A percentile compares a stretch with the other conserved stretches of the same genome.
phyloP scores from a whole-genome alignment of 75 land plant genomes.

The Sequoia sempervirens region DNA sequence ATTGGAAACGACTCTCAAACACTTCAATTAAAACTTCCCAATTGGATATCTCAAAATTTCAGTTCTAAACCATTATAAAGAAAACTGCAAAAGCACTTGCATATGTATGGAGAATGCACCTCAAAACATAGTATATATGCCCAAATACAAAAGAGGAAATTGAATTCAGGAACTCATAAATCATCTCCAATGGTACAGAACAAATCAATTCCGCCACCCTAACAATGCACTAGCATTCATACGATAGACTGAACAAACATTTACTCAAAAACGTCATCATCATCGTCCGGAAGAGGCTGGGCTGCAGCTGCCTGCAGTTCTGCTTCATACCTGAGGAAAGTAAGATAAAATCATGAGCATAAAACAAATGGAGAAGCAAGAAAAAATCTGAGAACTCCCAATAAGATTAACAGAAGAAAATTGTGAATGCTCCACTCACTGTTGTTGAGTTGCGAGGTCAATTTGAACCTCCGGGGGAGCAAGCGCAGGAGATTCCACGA shows the following conservation, averaged over 20 bases:
- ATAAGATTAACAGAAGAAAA: neutral
- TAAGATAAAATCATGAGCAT: neutral
- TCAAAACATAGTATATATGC: neutral
- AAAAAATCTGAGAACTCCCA: neutral
- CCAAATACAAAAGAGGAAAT: neutral
- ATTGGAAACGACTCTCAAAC: neutral
- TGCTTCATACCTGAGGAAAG: conserved; percentile 47
- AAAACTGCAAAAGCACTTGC: no score
- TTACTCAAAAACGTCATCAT: conserved; percentile 58
- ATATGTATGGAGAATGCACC: neutral
- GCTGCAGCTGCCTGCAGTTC: conserved; percentile 49
- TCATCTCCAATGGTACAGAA: neutral
- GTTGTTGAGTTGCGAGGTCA: conserved; percentile 46
- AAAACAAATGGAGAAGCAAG: neutral
- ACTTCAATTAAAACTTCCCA: neutral
- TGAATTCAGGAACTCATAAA: neutral
- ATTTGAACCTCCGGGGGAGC: conserved; percentile 82
- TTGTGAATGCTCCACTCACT: conserved; percentile 21
- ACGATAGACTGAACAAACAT: neutral
- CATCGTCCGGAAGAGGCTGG: conserved; percentile 74
- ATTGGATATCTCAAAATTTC: neutral
- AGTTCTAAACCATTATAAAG: neutral
- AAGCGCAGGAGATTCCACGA: conserved; percentile 65
- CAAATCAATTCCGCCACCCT: neutral
- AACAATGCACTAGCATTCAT: neutral